These are phyloP conservation scores for Amanita inopinata DNA, from an alignment of 768 basidiomycete species.

Conservation along the genomic window DNA sequence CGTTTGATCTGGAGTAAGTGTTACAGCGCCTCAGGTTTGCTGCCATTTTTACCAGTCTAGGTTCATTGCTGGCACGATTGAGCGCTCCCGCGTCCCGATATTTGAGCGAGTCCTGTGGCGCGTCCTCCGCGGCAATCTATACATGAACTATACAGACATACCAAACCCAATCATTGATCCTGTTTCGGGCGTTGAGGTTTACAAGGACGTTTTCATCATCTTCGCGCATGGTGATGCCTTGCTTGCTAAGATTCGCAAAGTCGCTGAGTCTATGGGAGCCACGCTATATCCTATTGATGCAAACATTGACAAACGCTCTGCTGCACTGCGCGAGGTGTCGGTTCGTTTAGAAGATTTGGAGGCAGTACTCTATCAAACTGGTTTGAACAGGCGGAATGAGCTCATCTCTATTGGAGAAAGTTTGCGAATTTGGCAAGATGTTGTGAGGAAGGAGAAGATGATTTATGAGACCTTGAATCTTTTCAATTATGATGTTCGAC, in stretches of 20 bases:
- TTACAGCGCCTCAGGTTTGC: not conserved
- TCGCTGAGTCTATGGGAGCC: slow-evolving; percentile 98
- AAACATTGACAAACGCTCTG: slow-evolving; percentile 85
- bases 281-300: slow-evolving; percentile 95
- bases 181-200: slow-evolving; percentile 67
- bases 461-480: slow-evolving; percentile 94
- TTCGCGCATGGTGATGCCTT: slow-evolving; percentile 94
- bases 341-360: slow-evolving; percentile 86
- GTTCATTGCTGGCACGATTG: slow-evolving; percentile 95
- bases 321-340: slow-evolving; percentile 83
- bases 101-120: slow-evolving; percentile 99
- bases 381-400: slow-evolving; percentile 71
- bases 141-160: slow-evolving; percentile 98
- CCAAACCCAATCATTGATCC: slow-evolving; percentile 88
- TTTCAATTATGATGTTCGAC: slow-evolving; percentile 87
- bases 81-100: slow-evolving; percentile 81
- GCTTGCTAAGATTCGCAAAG: slow-evolving; percentile 93
- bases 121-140: slow-evolving; percentile 92
- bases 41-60: slow-evolving; percentile 24
- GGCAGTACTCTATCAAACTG: slow-evolving; percentile 83
- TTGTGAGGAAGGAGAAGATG: slow-evolving; percentile 90
- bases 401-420: slow-evolving; percentile 78
- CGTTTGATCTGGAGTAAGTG: slow-evolving; percentile 84
- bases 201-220: slow-evolving; percentile 99
- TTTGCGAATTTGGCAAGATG: slow-evolving; percentile 86